Conservation (phyloP, 345 rosid species). For the Citropsis articulata region DNA sequence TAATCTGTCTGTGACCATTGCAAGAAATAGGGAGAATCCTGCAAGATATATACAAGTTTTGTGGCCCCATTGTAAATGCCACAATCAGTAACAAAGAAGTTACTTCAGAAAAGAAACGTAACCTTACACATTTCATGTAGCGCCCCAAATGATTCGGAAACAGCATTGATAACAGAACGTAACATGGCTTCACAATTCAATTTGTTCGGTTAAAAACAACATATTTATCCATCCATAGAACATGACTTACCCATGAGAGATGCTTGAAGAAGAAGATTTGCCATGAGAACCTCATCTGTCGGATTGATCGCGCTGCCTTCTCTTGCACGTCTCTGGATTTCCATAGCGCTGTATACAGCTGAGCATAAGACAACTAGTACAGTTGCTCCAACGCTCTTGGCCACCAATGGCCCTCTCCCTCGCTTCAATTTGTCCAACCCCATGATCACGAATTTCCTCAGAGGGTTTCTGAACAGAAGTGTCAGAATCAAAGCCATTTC, state of each 20-base stretch:
- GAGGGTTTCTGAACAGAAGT: slow-evolving; percentile 36
- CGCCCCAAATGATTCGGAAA: background rate
- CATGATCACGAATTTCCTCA: slow-evolving; percentile 37
- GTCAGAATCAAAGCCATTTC: slow-evolving; percentile 37
- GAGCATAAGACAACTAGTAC: slow-evolving; percentile 39
- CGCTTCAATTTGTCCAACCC: slow-evolving; percentile 34
- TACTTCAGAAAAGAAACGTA: background rate
- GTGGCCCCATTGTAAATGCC: background rate
- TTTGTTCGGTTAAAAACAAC: background rate
- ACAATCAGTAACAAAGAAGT: background rate
- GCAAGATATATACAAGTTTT: background rate
- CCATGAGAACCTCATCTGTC: slow-evolving; percentile 45
- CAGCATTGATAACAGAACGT: too few species aligned
- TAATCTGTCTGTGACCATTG: slow-evolving; percentile 33
- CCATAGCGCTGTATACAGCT: slow-evolving; percentile 8
- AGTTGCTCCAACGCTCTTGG: slow-evolving; percentile 39
- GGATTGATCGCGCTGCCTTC: slow-evolving; percentile 38
- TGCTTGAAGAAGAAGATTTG: slow-evolving; percentile 37
- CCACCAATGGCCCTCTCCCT: slow-evolving; percentile 45
- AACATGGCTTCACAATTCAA: background rate
- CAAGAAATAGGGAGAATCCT: slow-evolving; percentile 42
- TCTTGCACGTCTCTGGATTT: slow-evolving; percentile 25
- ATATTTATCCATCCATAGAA: background rate
- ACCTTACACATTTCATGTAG: too few species aligned
- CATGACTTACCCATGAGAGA: slow-evolving; percentile 45